These are phyloP conservation scores for Fusarium odoratissimum DNA, from an alignment of 2,329 filamentous ascomycete genomes.

Conservation along the genomic window DNA sequence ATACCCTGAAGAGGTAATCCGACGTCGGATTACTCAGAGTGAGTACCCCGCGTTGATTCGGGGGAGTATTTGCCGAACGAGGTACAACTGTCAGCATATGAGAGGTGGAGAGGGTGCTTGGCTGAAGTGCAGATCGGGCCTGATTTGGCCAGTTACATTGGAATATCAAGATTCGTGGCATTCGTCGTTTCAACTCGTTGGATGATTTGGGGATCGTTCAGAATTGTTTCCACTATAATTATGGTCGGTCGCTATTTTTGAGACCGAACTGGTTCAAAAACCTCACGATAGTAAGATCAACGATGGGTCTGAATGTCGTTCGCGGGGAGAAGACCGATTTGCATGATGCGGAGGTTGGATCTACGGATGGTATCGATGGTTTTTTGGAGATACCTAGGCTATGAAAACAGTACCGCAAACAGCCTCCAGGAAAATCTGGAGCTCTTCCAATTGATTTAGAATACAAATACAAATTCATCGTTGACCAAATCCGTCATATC, in stretches of 20 bases:
- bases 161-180: constrained; percentile 15
- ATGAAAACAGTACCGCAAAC: accelerated
- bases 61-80: constrained; percentile 19
- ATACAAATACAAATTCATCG: constrained; percentile 38
- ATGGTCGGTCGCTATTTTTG: neutral
- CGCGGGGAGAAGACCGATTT: neutral
- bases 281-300: neutral
- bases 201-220: neutral
- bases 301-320: neutral
- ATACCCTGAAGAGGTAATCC: constrained; percentile 5
- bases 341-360: neutral
- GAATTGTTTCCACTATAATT: constrained; percentile 6
- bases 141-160: constrained; percentile 5
- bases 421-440: accelerated
- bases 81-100: constrained; percentile 16
- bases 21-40: constrained; percentile 14
- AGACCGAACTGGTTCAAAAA: neutral
- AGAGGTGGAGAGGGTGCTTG: constrained; percentile 21
- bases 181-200: neutral
- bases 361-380: accelerated
- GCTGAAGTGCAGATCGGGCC: constrained; percentile 24
- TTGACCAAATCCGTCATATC: constrained; percentile 40
- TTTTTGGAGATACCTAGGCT: no score
- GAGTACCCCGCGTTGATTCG: constrained; percentile 25
- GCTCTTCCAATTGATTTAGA: neutral